These are phyloP conservation scores for Phytophthora constricta DNA, from an alignment of 352 stramenopile genomes.

Conservation along the genomic window DNA sequence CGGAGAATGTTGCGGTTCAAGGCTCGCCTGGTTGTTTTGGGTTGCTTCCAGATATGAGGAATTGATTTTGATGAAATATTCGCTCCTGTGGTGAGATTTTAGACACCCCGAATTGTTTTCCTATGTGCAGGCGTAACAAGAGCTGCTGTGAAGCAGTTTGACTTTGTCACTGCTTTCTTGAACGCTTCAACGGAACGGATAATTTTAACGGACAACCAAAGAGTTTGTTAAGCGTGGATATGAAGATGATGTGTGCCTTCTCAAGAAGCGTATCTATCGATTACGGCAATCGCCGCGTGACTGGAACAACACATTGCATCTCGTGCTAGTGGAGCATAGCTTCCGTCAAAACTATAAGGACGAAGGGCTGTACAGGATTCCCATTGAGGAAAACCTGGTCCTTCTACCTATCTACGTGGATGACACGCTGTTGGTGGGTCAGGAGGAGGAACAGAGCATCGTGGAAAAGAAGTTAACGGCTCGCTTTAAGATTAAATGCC, in stretches of 20 bases:
- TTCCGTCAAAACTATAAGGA: slow-evolving; percentile 5
- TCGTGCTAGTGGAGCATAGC: slow-evolving; percentile 1
- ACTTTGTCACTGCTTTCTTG: slow-evolving; percentile 7
- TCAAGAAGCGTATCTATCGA: slow-evolving; percentile 6
- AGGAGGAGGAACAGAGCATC: slow-evolving; percentile 4
- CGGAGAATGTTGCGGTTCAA: slow-evolving; percentile 10
- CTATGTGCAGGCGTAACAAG: not conserved
- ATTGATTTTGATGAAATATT: slow-evolving; percentile 27
- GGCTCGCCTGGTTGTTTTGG: slow-evolving; percentile 5
- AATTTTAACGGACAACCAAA: slow-evolving; percentile 17
- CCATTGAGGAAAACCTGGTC: not conserved
- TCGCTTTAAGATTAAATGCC: slow-evolving; percentile 9
- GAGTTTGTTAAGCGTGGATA: slow-evolving; percentile 7
- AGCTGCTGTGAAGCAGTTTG: slow-evolving; percentile 1
- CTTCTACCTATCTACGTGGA: slow-evolving; percentile 10
- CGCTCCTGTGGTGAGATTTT: slow-evolving; percentile 13
- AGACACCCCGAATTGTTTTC: slow-evolving; percentile 15
- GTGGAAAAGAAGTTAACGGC: not conserved
- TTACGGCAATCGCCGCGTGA: slow-evolving; percentile 4
- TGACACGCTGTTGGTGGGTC: slow-evolving; percentile 7
- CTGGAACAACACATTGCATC: slow-evolving; percentile 18
- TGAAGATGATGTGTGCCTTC: slow-evolving; percentile 9
- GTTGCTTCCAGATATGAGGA: slow-evolving; percentile 20
- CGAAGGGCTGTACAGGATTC: slow-evolving; percentile 14
- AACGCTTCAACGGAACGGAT: slow-evolving; percentile 1